These are phyloP conservation scores for Lecanosticta acicola DNA, from an alignment of 2,329 filamentous ascomycete genomes.

Conservation along the genomic window DNA sequence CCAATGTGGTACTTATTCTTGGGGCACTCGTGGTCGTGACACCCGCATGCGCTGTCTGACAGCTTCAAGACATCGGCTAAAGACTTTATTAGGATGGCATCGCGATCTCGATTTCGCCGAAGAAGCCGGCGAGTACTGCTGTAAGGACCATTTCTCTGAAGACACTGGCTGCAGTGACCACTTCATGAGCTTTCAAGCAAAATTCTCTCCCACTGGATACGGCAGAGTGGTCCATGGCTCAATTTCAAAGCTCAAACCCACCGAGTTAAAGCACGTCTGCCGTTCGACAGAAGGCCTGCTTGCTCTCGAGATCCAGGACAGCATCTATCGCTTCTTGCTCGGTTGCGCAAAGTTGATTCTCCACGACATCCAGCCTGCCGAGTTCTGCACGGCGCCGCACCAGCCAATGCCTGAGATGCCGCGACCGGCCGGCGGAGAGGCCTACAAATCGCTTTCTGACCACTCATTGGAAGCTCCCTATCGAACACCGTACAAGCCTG, in stretches of 20 bases:
- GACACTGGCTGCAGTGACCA: not conserved
- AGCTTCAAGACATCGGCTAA: no score
- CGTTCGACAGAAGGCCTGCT: conserved; percentile 31
- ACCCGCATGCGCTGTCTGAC: no score
- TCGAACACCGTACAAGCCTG: conserved; percentile 42
- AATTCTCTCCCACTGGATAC: conserved; percentile 28
- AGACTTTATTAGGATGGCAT: no score
- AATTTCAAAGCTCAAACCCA: conserved; percentile 4
- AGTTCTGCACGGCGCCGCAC: conserved; percentile 14
- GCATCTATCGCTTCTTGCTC: conserved; percentile 46
- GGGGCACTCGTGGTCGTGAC: no score
- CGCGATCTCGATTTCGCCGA: conserved; percentile 6
- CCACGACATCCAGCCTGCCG: conserved; percentile 42
- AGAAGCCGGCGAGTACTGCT: not conserved
- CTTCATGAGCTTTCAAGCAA: conserved; percentile 21
- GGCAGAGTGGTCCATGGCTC: conserved; percentile 21
- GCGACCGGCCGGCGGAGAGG: not conserved
- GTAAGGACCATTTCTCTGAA: not conserved
- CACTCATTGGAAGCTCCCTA: conserved; percentile 49
- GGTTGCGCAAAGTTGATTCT: conserved; percentile 45
- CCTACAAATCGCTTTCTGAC: conserved; percentile 14
- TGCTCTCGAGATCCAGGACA: conserved; percentile 49
- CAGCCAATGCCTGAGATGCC: conserved; percentile 12
- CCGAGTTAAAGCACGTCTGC: conserved; percentile 9
- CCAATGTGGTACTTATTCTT: no score